Evolutionary conservation across 371 early-diverging fungal genomes (phyloP), one percentile per base, ranked within the genome.

Genomic region (Saksenaea vasiformis): DNA sequence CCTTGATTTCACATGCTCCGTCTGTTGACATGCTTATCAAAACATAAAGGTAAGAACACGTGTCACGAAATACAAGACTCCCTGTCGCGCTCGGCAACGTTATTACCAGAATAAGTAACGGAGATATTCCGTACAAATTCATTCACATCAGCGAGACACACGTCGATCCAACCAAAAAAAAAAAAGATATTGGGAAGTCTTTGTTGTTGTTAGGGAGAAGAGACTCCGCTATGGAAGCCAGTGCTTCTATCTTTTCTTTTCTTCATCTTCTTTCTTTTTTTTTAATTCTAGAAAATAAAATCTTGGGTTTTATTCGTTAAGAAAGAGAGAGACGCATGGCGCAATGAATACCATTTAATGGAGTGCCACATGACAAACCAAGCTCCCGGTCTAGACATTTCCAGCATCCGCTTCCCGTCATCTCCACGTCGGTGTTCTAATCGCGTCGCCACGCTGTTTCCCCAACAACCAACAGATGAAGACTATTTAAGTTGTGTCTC

Each of bases 21-120:
- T 47, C 51, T 47, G 19, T 47, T 47, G 51, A 47, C 51, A 47
- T 47, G 51, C 51, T 47, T 47, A 47, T 47, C 51, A 47, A 39
- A 47, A 47, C 51, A 47, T 47, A 47, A 47, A 47, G 51, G 51
- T 10, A 22, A 47, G 24, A 47, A 47, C 51, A 47, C 51, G 51
- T 47, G 51, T 47, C n/a, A 17, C 10, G 51, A 47, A 47, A 47
- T 13, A n/a, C 17, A 22, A n/a, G 3, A 47, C 51, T 47, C 51
- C 51, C 24, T 47, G 51, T 47, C 22, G 27, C 22, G 51, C 22
- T 47, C 7, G 17, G 24, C 39, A 39, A 39, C 39, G 31, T 39
- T 14, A 39, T 39, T 39, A 39, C 39, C n/a, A 22, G 22, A 47
- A 47, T 22, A 4, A 22, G 24, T 22, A 22, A 47, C 51, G 51